phyloP scores from a whole-genome alignment of 116 monocot genomes.

The Posidonia oceanica region DNA sequence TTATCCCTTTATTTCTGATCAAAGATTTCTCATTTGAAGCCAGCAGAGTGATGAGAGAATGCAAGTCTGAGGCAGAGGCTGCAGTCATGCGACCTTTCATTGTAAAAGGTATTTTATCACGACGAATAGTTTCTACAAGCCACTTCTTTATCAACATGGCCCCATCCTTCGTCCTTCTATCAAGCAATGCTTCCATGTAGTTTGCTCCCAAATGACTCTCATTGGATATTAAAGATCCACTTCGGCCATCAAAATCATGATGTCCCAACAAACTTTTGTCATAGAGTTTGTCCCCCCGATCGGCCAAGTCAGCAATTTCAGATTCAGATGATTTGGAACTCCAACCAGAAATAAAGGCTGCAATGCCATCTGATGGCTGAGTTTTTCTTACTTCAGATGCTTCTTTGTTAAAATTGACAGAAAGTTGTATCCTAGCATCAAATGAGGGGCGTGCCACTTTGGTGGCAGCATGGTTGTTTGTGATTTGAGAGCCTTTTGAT shows the following conservation, averaged over 20 bases:
- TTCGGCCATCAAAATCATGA: slow-evolving; percentile 21
- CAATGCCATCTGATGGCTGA: slow-evolving; percentile 40
- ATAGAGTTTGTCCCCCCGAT: slow-evolving; percentile 14
- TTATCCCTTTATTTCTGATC: slow-evolving; percentile 65
- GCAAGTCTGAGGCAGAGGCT: slow-evolving; percentile 44
- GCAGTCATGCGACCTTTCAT: slow-evolving; percentile 39
- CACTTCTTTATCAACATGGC: slow-evolving; percentile 79
- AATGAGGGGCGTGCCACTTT: slow-evolving; percentile 37
- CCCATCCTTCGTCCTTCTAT: slow-evolving; percentile 73
- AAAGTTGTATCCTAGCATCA: slow-evolving; percentile 59
- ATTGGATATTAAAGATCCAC: slow-evolving; percentile 55
- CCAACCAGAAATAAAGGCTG: slow-evolving; percentile 74
- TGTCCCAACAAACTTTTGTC: neutral
- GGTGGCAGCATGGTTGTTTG: slow-evolving; percentile 15
- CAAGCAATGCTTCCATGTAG: slow-evolving; percentile 71
- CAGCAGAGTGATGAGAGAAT: slow-evolving; percentile 36
- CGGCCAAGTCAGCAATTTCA: slow-evolving; percentile 15
- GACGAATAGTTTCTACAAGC: slow-evolving; percentile 76
- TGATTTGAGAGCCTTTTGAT: slow-evolving; percentile 27
- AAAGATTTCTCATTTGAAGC: slow-evolving; percentile 49
- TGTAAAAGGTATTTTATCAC: slow-evolving; percentile 51
- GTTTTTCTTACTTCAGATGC: slow-evolving; percentile 12
- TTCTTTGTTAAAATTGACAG: slow-evolving; percentile 25
- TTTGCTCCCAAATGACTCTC: slow-evolving; percentile 40
- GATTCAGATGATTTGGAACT: slow-evolving; percentile 24